These are phyloP conservation scores for Brassica incana DNA, from an alignment of 345 rosid genomes.

Conservation along the genomic window DNA sequence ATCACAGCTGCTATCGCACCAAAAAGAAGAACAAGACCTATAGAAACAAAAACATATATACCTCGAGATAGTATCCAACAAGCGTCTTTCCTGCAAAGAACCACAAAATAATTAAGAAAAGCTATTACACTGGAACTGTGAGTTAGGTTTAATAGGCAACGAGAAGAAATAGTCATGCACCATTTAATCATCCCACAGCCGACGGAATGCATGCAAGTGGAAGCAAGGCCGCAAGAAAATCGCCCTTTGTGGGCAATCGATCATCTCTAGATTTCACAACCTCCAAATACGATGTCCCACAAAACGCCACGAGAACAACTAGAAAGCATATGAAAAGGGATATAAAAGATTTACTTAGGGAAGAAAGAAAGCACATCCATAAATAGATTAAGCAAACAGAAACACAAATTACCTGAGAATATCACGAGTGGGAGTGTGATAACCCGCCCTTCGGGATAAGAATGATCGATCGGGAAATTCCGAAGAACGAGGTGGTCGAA, in stretches of 20 bases:
- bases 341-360: background rate
- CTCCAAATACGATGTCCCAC: slow-evolving; percentile 89
- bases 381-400: slow-evolving; percentile 8
- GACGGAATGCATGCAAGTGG: slow-evolving; percentile 97
- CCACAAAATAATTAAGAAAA: slow-evolving; percentile 21
- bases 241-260: slow-evolving; percentile 78
- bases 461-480: too few species aligned
- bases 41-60: slow-evolving; percentile 70
- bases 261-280: slow-evolving; percentile 84
- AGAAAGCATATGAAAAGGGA: slow-evolving; percentile 38
- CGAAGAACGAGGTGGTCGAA: too few species aligned
- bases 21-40: slow-evolving; percentile 92
- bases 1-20: slow-evolving; percentile 92
- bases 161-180: slow-evolving; percentile 48
- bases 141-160: slow-evolving; percentile 16
- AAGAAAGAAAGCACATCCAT: slow-evolving; percentile 16
- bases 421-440: too few species aligned
- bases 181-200: slow-evolving; percentile 91
- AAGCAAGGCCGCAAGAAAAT: slow-evolving; percentile 96
- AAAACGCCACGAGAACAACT: slow-evolving; percentile 94
- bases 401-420: slow-evolving; percentile 65
- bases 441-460: too few species aligned
- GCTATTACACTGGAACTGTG: slow-evolving; percentile 7
- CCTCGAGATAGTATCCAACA: slow-evolving; percentile 93
- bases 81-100: slow-evolving; percentile 88